These are phyloP conservation scores for Phytophthora aleatoria DNA, from an alignment of 352 stramenopile species.

Conservation along the genomic window DNA sequence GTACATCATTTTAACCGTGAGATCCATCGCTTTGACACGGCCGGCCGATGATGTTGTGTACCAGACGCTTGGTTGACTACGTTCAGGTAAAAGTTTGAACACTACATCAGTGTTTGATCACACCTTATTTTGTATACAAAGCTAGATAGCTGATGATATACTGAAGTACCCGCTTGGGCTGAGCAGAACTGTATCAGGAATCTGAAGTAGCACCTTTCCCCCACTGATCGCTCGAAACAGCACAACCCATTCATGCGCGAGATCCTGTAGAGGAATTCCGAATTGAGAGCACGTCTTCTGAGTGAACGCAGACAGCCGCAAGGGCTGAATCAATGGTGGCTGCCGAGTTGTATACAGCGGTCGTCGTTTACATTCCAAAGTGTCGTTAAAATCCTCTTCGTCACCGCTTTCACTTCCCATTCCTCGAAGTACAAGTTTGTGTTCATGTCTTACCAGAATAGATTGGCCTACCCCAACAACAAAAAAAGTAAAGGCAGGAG, in stretches of 20 bases:
- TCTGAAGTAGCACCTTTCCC: constrained; percentile 37
- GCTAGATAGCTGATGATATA: constrained; percentile 15
- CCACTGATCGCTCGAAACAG: constrained; percentile 58
- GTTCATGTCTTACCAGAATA: constrained; percentile 21
- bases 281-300: constrained; percentile 34
- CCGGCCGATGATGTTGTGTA: constrained; percentile 56
- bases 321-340: constrained; percentile 58
- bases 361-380: constrained; percentile 1
- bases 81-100: neutral
- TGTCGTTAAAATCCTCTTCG: neutral
- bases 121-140: neutral
- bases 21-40: constrained; percentile 43
- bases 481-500: too few species aligned
- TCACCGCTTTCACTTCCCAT: constrained; percentile 14
- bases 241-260: constrained; percentile 65
- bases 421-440: constrained; percentile 5
- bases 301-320: constrained; percentile 44
- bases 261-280: constrained; percentile 33
- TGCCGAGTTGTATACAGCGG: constrained; percentile 54
- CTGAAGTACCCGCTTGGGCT: constrained; percentile 56
- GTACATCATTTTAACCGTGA: constrained; percentile 31
- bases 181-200: constrained; percentile 66
- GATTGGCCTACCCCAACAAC: neutral
- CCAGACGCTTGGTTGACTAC: constrained; percentile 63
- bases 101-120: neutral